Evolutionary conservation across 192 early-diverging fungal species (phyloP).

Genomic region (Rhizophlyctis rosea): DNA sequence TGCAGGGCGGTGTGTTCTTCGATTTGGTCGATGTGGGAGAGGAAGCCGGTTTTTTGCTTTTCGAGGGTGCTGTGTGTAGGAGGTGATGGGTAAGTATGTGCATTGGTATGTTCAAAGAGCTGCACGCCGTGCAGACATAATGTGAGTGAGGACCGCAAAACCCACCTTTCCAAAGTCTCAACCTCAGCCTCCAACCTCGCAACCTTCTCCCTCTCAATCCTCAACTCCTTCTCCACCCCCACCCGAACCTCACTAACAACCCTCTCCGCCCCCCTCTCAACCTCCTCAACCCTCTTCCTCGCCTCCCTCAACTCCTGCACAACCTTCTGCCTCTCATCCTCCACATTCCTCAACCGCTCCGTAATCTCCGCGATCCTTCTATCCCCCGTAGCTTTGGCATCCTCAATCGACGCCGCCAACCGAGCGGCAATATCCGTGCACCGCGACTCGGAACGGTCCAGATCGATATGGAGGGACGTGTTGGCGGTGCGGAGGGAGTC

Average conservation of each 20-base stretch:
- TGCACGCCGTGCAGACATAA: neutral
- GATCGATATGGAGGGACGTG: neutral
- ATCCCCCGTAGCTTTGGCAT: neutral
- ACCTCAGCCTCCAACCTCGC: neutral
- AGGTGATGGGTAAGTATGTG: neutral
- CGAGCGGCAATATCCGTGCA: neutral
- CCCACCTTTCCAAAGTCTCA: neutral
- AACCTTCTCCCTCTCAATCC: constrained; percentile 1
- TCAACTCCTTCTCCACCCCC: neutral
- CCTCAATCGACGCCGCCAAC: neutral
- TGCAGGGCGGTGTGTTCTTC: constrained; percentile 26
- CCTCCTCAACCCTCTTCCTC: neutral
- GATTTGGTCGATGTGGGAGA: constrained; percentile 22
- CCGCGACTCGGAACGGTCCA: neutral
- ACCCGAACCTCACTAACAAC: neutral
- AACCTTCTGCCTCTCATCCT: constrained; percentile 3
- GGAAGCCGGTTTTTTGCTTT: constrained; percentile 13
- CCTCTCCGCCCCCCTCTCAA: neutral
- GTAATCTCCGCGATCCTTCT: neutral
- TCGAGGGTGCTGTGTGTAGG: neutral
- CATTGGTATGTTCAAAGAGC: constrained; percentile 1
- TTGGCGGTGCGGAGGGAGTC: neutral
- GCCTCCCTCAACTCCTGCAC: constrained; percentile 7
- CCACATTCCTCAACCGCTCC: neutral
- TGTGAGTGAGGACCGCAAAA: neutral